Conservation (phyloP, 345 rosid species). For the Garcia nutans region DNA sequence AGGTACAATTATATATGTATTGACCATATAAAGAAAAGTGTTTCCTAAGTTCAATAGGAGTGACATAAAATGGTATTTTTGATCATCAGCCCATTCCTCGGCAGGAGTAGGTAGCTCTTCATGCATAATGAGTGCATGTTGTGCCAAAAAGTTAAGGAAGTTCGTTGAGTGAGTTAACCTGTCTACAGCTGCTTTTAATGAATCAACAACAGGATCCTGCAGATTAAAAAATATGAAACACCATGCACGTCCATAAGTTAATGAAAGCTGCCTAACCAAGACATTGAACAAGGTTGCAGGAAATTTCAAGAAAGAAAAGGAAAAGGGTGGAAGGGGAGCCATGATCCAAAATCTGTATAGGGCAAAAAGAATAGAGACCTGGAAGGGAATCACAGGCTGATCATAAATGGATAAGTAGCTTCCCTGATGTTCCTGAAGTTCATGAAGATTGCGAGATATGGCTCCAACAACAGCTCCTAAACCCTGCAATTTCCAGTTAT, state of each 20-base stretch:
- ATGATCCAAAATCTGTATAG: constrained; percentile 4
- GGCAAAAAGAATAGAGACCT: constrained; percentile 46
- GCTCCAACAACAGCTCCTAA: constrained; percentile 99
- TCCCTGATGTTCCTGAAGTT: constrained; percentile 93
- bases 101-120: constrained; percentile 80
- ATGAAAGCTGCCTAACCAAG: not conserved
- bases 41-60: constrained; percentile 54
- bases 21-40: constrained; percentile 77
- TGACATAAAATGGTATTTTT: constrained; percentile 81
- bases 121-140: constrained; percentile 96
- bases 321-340: not conserved
- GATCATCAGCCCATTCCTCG: constrained; percentile 68
- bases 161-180: constrained; percentile 79
- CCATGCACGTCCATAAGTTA: constrained; percentile 11
- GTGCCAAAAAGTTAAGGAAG: constrained; percentile 83
- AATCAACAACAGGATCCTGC: constrained; percentile 88
- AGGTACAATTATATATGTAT: constrained; percentile 90
- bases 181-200: constrained; percentile 81
- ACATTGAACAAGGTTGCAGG: not conserved
- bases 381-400: constrained; percentile 77
- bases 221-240: constrained; percentile 13
- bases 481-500: constrained; percentile 50
- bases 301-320: constrained; percentile 3
- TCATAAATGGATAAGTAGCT: constrained; percentile 93
- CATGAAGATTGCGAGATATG: constrained; percentile 94